phyloP scores from a whole-genome alignment of 169 alveolate species.

The Plasmodium gaboni region DNA sequence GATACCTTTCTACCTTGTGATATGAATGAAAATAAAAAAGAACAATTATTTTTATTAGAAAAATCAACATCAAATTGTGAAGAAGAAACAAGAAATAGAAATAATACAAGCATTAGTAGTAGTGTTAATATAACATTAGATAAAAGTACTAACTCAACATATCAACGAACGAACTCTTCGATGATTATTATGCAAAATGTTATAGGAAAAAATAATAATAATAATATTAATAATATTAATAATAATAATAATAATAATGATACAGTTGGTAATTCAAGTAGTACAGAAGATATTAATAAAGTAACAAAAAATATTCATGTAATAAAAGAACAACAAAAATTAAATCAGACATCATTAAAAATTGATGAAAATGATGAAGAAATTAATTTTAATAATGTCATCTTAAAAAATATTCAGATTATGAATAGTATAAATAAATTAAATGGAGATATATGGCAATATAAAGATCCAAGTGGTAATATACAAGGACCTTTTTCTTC shows the following conservation, averaged over 20 bases:
- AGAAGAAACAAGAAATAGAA: neutral
- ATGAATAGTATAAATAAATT: constrained; percentile 55
- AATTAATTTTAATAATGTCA: neutral
- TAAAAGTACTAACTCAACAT: too few relatives aligned
- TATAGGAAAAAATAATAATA: neutral
- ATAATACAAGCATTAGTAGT: neutral
- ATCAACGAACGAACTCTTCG: neutral
- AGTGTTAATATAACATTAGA: neutral
- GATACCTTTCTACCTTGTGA: neutral
- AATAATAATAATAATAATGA: neutral
- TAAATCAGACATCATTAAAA: too few relatives aligned
- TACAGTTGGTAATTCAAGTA: too few relatives aligned
- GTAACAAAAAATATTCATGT: too few relatives aligned
- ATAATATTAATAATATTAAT: neutral
- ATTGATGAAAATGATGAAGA: too few relatives aligned
- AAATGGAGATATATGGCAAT: constrained; percentile 82
- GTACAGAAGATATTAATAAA: too few relatives aligned
- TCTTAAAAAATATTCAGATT: neutral
- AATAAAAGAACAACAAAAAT: too few relatives aligned
- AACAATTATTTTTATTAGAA: neutral
- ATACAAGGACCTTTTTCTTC: constrained; percentile 87
- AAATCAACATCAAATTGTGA: neutral
- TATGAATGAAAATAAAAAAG: neutral
- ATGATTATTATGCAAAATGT: neutral
- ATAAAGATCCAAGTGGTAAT: constrained; percentile 85